Evolutionary conservation across 1,284 basidiomycete species (phyloP).

Genomic region (Sporisorium sorghi): DNA sequence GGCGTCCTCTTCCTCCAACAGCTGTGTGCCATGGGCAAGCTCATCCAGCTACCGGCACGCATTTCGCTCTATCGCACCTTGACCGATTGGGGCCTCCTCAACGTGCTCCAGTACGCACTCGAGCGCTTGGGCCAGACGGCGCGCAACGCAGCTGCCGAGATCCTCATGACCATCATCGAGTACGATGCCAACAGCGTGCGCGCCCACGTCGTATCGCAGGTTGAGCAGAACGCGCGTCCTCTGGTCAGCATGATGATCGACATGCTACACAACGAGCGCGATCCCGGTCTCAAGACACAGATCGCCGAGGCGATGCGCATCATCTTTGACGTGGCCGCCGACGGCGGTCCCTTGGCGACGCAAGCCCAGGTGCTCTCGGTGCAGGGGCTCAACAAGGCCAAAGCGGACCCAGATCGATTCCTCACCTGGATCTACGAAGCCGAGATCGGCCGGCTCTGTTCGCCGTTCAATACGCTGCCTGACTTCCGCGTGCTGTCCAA

Average conservation of each 20-base stretch:
- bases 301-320: conserved; percentile 88
- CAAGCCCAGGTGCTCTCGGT: conserved; percentile 69
- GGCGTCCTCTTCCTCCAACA: conserved; percentile 83
- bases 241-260: conserved; percentile 72
- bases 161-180: conserved; percentile 87
- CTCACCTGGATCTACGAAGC: conserved; percentile 88
- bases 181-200: conserved; percentile 90
- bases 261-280: conserved; percentile 77
- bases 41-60: conserved; percentile 87
- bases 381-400: conserved; percentile 72
- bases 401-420: conserved; percentile 88
- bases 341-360: conserved; percentile 65
- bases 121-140: conserved; percentile 74
- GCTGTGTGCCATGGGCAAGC: conserved; percentile 94
- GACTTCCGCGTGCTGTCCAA: conserved; percentile 73
- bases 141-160: conserved; percentile 85
- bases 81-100: conserved; percentile 87
- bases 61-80: conserved; percentile 88
- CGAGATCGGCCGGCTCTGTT: conserved; percentile 80
- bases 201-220: conserved; percentile 83
- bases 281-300: conserved; percentile 89
- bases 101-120: conserved; percentile 82
- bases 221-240: conserved; percentile 69
- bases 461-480: conserved; percentile 81
- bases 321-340: conserved; percentile 76